These are phyloP conservation scores for Rachicladosporium sp. DNA, from an alignment of 2,329 filamentous ascomycete species.

Conservation along the genomic window DNA sequence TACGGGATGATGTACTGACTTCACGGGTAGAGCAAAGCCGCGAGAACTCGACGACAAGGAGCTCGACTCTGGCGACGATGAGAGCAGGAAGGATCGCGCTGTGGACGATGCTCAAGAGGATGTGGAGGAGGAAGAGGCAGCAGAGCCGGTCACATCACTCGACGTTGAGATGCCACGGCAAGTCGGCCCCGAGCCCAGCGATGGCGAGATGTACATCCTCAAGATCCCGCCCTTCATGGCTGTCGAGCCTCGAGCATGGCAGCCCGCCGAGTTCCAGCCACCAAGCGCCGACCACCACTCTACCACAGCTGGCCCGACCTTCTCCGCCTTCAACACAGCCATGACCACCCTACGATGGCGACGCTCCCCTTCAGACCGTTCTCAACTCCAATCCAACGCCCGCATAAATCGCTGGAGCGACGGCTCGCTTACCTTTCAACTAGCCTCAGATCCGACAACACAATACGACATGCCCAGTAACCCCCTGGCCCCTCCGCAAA, in stretches of 20 bases:
- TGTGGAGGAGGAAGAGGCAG: conserved; percentile 23
- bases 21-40: conserved; percentile 9
- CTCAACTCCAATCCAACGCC: conserved; percentile 60
- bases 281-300: conserved; percentile 46
- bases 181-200: conserved; percentile 55
- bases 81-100: conserved; percentile 51
- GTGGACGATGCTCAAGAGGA: conserved; percentile 35
- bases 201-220: conserved; percentile 59
- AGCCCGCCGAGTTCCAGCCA: conserved; percentile 53
- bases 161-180: conserved; percentile 57
- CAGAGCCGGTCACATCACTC: conserved; percentile 39
- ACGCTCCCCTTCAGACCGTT: conserved; percentile 51
- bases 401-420: conserved; percentile 68
- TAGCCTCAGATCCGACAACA: conserved; percentile 53
- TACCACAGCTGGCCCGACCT: conserved; percentile 33
- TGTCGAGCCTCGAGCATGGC: conserved; percentile 57
- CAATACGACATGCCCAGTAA: conserved; percentile 67
- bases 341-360: conserved; percentile 59
- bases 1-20: too few relatives aligned
- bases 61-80: conserved; percentile 50
- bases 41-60: conserved; percentile 51
- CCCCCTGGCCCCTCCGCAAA: conserved; percentile 49
- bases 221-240: conserved; percentile 62
- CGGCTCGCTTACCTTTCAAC: conserved; percentile 59
- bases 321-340: conserved; percentile 51